phyloP scores from a whole-genome alignment of 352 stramenopile genomes.

The Phytophthora sp. region DNA sequence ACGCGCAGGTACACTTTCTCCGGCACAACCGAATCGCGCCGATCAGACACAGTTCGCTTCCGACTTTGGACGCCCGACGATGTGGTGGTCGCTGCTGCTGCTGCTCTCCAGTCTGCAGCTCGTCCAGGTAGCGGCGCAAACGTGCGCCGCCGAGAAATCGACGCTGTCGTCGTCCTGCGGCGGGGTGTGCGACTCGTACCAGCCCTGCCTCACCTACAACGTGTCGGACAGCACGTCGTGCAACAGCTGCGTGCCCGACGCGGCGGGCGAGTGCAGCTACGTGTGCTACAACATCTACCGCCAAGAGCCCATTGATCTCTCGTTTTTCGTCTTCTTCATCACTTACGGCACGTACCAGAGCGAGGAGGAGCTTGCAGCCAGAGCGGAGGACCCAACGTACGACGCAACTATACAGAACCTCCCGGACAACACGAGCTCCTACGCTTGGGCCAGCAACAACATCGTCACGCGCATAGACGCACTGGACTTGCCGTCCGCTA shows the following conservation, averaged over 20 bases:
- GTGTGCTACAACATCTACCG: conserved; percentile 27
- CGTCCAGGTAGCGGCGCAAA: conserved; percentile 9
- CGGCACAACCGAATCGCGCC: conserved; percentile 6
- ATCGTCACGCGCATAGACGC: conserved; percentile 19
- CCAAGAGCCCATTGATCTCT: conserved; percentile 1
- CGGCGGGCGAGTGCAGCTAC: conserved; percentile 11
- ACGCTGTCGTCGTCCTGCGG: conserved; percentile 31
- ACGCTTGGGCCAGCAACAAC: conserved; percentile 32
- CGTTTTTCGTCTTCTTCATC: conserved; percentile 29
- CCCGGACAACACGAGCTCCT: conserved; percentile 27
- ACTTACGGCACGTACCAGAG: conserved; percentile 32
- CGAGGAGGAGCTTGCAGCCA: conserved; percentile 25
- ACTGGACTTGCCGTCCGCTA: conserved; percentile 18
- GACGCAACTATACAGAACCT: conserved; percentile 3
- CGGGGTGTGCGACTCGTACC: conserved; percentile 16
- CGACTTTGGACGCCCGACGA: no score
- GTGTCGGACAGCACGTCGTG: conserved; percentile 22
- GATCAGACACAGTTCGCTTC: background rate
- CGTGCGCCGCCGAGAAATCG: conserved; percentile 7
- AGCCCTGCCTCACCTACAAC: conserved; percentile 29
- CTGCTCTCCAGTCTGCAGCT: conserved; percentile 4
- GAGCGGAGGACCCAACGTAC: conserved; percentile 16
- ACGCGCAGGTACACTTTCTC: background rate
- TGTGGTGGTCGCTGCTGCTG: conserved; percentile 5
- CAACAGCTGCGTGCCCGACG: conserved; percentile 18